phyloP scores from a whole-genome alignment of 768 basidiomycete species.

The Russula vinacea region DNA sequence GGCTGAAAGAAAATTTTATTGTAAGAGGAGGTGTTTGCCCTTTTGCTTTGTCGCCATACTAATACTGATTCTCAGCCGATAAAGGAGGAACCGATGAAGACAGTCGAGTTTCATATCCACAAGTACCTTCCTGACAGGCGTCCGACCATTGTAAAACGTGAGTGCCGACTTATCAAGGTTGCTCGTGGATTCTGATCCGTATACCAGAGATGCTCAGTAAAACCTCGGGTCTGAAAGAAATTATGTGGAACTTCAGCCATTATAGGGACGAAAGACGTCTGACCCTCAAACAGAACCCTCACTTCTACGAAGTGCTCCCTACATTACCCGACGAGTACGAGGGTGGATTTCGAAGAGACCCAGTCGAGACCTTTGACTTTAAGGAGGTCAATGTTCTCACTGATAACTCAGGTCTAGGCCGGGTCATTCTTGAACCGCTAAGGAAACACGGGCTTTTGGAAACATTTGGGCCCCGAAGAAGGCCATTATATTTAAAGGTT shows the following conservation, averaged over 20 bases:
- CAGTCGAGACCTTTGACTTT: conserved; percentile 1
- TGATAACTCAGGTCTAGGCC: conserved; percentile 3
- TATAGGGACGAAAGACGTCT: conserved; percentile 7
- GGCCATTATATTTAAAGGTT: conserved; percentile 20
- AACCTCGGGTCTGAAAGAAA: neutral
- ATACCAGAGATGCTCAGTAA: conserved; percentile 14
- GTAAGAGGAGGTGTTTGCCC: neutral
- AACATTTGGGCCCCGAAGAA: conserved; percentile 4
- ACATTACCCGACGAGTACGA: neutral
- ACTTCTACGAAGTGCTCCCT: conserved; percentile 17
- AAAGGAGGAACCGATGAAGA: neutral
- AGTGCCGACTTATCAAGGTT: neutral
- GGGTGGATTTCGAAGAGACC: neutral
- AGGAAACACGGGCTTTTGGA: conserved; percentile 5
- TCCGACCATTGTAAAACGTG: conserved; percentile 1
- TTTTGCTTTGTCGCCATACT: neutral
- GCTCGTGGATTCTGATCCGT: neutral
- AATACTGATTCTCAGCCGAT: neutral
- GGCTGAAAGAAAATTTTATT: neutral
- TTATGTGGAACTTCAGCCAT: conserved; percentile 26
- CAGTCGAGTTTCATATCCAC: conserved; percentile 2
- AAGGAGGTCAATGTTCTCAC: conserved; percentile 6
- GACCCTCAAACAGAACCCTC: conserved; percentile 18
- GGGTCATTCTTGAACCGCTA: conserved; percentile 6
- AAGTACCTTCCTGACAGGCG: neutral